phyloP scores from a whole-genome alignment of 306 rosid genomes.

The Castanea mollissima region DNA sequence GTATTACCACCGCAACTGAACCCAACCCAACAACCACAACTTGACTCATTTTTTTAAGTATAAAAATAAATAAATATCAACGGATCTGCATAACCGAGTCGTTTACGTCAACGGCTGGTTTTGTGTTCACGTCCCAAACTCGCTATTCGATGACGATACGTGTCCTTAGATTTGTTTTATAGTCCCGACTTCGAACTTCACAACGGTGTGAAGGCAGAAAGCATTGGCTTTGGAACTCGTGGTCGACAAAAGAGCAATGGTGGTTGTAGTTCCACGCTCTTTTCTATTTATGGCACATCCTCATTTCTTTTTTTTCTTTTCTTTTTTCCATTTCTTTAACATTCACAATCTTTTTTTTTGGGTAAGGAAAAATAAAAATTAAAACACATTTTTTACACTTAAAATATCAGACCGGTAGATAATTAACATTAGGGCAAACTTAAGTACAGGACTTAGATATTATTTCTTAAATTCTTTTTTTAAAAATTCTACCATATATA shows the following conservation, averaged over 20 bases:
- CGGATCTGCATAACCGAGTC: slow-evolving; percentile 23
- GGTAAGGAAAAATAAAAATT: too few relatives aligned
- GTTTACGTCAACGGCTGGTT: background rate
- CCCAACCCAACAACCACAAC: slow-evolving; percentile 13
- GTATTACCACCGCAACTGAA: slow-evolving; percentile 31
- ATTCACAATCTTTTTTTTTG: background rate
- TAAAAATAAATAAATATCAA: slow-evolving; percentile 18
- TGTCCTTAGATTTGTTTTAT: background rate
- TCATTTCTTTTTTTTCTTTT: background rate
- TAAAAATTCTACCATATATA: too few relatives aligned
- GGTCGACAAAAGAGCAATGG: background rate
- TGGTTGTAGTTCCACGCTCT: background rate
- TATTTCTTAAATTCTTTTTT: too few relatives aligned
- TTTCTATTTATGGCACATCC: background rate
- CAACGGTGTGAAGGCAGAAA: background rate
- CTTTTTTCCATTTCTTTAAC: background rate
- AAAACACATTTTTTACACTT: too few relatives aligned
- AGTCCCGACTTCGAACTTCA: background rate
- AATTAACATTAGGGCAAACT: too few relatives aligned
- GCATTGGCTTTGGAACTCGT: background rate
- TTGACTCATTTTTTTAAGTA: too few relatives aligned
- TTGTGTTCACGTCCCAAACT: background rate
- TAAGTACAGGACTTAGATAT: too few relatives aligned
- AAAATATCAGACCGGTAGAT: too few relatives aligned
- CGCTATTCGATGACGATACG: slow-evolving; percentile 13